These are phyloP conservation scores for Aschersonia sp. DNA, from an alignment of 2,329 filamentous ascomycete genomes.

Conservation along the genomic window DNA sequence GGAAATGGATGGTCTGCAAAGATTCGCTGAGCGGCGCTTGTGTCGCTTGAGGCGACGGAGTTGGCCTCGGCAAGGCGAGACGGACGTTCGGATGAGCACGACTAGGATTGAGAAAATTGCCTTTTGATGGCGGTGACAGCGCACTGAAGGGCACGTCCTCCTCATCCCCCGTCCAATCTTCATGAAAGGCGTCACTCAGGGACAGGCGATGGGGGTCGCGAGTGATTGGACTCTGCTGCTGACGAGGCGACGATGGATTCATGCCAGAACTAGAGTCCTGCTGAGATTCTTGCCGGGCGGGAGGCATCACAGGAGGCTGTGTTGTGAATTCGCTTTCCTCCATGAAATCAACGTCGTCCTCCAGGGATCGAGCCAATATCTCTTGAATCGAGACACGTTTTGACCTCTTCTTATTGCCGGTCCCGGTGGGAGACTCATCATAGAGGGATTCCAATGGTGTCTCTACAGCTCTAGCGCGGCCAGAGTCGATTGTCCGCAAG, in stretches of 20 bases:
- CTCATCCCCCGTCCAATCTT: conserved; percentile 45
- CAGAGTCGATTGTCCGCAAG: conserved; percentile 54
- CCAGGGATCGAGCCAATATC: conserved; percentile 39
- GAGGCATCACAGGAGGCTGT: conserved; percentile 13
- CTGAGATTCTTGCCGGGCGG: neutral
- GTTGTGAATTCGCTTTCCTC: conserved; percentile 41
- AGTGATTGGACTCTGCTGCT: conserved; percentile 4
- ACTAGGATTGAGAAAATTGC: conserved; percentile 36
- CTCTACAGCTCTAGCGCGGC: conserved; percentile 49
- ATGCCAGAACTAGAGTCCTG: conserved; percentile 1
- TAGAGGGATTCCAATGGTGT: conserved; percentile 68
- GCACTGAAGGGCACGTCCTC: conserved; percentile 37
- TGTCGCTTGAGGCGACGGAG: conserved; percentile 4
- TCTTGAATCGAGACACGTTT: conserved; percentile 45
- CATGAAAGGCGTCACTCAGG: conserved; percentile 46
- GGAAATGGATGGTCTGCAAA: conserved; percentile 45
- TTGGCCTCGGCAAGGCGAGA: conserved; percentile 26
- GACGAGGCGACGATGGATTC: conserved; percentile 2
- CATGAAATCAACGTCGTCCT: conserved; percentile 40
- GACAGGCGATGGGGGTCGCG: conserved; percentile 35
- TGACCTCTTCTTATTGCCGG: conserved; percentile 34
- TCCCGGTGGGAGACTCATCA: conserved; percentile 58
- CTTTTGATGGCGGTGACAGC: conserved; percentile 39
- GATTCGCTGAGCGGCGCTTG: conserved; percentile 47
- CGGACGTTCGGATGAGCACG: conserved; percentile 38